Percentiles rank a stretch among this genome's conserved stretches.
Conservation (phyloP, 768 basidiomycete genomes). For the Pleurotus cornucopiae region DNA sequence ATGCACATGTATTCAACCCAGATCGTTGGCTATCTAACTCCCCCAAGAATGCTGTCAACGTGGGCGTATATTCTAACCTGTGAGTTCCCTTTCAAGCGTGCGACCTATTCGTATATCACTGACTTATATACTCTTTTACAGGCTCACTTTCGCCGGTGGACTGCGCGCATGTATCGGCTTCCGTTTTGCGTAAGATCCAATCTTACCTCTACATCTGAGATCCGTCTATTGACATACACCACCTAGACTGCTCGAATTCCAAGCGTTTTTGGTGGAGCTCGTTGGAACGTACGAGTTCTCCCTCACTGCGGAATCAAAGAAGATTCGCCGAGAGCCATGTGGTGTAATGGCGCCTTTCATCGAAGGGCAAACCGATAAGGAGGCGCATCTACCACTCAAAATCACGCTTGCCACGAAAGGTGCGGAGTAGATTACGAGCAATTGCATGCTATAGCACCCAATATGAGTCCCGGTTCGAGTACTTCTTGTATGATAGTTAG, state of each 20-base stretch:
- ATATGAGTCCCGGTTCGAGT: too few relatives aligned
- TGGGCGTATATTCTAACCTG: slow-evolving; percentile 29
- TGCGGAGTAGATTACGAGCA: neutral
- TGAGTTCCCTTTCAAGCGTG: slow-evolving; percentile 14
- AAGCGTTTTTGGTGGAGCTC: slow-evolving; percentile 55
- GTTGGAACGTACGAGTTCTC: slow-evolving; percentile 50
- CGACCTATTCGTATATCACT: too few relatives aligned
- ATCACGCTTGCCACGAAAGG: slow-evolving; percentile 28
- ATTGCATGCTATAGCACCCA: too few relatives aligned
- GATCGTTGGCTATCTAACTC: neutral
- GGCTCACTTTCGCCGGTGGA: slow-evolving; percentile 22
- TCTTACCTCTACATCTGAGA: neutral
- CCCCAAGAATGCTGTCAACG: slow-evolving; percentile 19
- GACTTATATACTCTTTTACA: slow-evolving; percentile 5
- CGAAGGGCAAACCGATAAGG: slow-evolving; percentile 37
- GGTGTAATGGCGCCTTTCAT: slow-evolving; percentile 38
- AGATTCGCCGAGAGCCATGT: slow-evolving; percentile 33
- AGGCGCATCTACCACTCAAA: slow-evolving; percentile 33
- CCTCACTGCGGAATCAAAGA: slow-evolving; percentile 29
- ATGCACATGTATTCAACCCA: neutral
- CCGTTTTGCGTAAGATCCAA: slow-evolving; percentile 21
- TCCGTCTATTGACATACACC: neutral
- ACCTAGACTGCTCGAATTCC: slow-evolving; percentile 42
- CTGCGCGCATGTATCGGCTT: slow-evolving; percentile 22
- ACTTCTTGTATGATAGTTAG: too few relatives aligned